Percentiles rank a stretch among this genome's conserved stretches.
These are phyloP conservation scores for Quercus tomentella DNA, from an alignment of 331 rosid genomes.

Conservation along the genomic window DNA sequence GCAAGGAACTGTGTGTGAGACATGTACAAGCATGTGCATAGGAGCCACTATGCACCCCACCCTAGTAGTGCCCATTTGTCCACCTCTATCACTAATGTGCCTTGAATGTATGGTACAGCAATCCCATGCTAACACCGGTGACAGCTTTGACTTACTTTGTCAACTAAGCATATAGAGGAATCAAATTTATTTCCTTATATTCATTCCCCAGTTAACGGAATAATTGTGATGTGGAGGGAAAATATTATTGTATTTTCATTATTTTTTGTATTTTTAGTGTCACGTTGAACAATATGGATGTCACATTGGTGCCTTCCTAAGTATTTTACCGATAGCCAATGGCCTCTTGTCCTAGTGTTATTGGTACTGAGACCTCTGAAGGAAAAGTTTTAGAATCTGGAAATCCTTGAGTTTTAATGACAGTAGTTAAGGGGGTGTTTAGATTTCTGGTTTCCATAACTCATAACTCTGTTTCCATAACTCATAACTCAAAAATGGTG, in stretches of 20 bases:
- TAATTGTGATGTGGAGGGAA: background rate
- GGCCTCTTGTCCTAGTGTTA: background rate
- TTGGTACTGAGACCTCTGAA: background rate
- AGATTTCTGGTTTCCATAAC: too few relatives aligned
- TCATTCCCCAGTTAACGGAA: background rate
- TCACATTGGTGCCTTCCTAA: background rate
- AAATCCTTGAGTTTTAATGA: background rate
- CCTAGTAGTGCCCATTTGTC: background rate
- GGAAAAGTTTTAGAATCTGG: background rate
- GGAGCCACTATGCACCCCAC: background rate
- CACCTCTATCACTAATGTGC: background rate
- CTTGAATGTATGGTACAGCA: background rate
- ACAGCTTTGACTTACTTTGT: background rate
- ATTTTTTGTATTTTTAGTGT: background rate
- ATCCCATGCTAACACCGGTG: background rate
- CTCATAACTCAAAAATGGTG: too few relatives aligned
- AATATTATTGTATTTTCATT: background rate
- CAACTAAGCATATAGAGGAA: background rate
- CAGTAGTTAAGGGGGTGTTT: too few relatives aligned
- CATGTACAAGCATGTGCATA: background rate
- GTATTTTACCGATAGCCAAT: background rate
- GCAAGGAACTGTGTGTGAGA: background rate
- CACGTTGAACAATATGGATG: background rate
- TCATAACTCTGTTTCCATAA: too few relatives aligned
- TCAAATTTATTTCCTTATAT: too few relatives aligned